These are phyloP conservation scores for Aspergillus chevalieri DNA, from an alignment of 2,329 filamentous ascomycete species.

Conservation along the genomic window DNA sequence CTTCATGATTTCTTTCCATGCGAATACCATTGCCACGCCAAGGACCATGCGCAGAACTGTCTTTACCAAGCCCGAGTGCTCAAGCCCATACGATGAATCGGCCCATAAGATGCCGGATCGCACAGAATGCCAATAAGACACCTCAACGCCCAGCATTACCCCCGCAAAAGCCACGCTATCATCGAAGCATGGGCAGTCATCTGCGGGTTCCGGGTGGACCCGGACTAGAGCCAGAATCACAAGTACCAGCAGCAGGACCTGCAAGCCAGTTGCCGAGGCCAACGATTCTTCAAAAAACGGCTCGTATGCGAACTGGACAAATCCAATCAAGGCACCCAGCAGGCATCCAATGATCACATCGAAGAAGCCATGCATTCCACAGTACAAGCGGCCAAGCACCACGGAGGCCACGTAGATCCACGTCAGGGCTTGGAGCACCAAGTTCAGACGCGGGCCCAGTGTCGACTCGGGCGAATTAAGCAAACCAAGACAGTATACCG, in stretches of 20 bases:
- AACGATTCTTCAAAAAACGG: constrained; percentile 64
- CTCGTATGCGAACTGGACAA: constrained; percentile 51
- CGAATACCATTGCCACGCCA: constrained; percentile 77
- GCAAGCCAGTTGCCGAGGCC: constrained; percentile 57
- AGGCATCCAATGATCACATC: constrained; percentile 78
- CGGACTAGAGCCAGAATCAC: constrained; percentile 71
- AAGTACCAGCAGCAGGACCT: constrained; percentile 58
- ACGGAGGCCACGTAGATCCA: constrained; percentile 89
- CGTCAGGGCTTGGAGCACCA: constrained; percentile 60
- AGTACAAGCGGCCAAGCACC: constrained; percentile 85
- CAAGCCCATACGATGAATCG: constrained; percentile 56
- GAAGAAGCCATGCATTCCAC: constrained; percentile 96
- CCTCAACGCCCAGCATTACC: constrained; percentile 76
- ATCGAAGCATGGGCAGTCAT: constrained; percentile 95
- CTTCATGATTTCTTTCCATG: constrained; percentile 88
- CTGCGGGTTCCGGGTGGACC: constrained; percentile 89
- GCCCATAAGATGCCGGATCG: constrained; percentile 50
- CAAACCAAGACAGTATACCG: constrained; percentile 71
- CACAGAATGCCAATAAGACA: constrained; percentile 77
- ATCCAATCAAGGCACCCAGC: constrained; percentile 62
- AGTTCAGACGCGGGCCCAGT: constrained; percentile 53
- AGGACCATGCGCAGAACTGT: constrained; percentile 64
- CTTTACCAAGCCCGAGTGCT: constrained; percentile 59
- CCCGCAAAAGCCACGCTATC: constrained; percentile 91
- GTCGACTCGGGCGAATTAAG: constrained; percentile 61